A percentile compares a stretch with the other conserved stretches of the same genome.
Conservation (phyloP, 2,329 filamentous ascomycete genomes). For the Pseudocercospora pini-densiflorae region DNA sequence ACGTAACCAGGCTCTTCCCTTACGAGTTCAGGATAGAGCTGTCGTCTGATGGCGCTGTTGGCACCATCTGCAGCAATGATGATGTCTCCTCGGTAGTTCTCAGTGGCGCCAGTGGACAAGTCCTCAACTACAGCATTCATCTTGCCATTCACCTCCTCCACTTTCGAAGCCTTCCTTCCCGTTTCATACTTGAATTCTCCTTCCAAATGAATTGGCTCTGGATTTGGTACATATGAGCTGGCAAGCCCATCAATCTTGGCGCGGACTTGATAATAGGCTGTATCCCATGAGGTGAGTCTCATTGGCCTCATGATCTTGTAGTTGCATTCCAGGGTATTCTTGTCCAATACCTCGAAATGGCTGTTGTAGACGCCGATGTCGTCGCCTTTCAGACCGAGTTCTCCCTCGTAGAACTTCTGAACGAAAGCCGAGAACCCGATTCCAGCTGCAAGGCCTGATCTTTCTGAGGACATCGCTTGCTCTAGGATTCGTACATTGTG, state of each 20-base stretch:
- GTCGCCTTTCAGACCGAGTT: conserved; percentile 24
- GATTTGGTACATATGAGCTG: conserved; percentile 22
- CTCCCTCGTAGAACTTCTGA: conserved; percentile 27
- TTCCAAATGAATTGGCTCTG: conserved; percentile 13
- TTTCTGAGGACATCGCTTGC: conserved; percentile 24
- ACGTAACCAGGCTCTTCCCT: conserved; percentile 31
- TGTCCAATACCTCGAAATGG: conserved; percentile 22
- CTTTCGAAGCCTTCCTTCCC: conserved; percentile 20
- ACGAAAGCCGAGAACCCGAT: conserved; percentile 24
- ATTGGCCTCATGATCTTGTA: conserved; percentile 10
- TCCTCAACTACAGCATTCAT: conserved; percentile 20
- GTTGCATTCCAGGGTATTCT: conserved; percentile 16
- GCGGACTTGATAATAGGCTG: conserved; percentile 25
- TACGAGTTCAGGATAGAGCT: conserved; percentile 21
- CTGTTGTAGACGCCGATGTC: conserved; percentile 18
- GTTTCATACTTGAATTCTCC: conserved; percentile 12
- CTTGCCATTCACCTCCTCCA: conserved; percentile 10
- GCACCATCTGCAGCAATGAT: conserved; percentile 33
- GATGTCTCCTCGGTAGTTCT: conserved; percentile 22
- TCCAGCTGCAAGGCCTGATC: conserved; percentile 30
- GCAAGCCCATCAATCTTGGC: conserved; percentile 29
- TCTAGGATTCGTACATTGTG: conserved; percentile 48
- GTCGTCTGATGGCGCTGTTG: conserved; percentile 26
- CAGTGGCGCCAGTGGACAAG: conserved; percentile 7
- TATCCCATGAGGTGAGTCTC: conserved; percentile 28